phyloP scores from a whole-genome alignment of 257 asterid species.

The Solanum habrochaites region DNA sequence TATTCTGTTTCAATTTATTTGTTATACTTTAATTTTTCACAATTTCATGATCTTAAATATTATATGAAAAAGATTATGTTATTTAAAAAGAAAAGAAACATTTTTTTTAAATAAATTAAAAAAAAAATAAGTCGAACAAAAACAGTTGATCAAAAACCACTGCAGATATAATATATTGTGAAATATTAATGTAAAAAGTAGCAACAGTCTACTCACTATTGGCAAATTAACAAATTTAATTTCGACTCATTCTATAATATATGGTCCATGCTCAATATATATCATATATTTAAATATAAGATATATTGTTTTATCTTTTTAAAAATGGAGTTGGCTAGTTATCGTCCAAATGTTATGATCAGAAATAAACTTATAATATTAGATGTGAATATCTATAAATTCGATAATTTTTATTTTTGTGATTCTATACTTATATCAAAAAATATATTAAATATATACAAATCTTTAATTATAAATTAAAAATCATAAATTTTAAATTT shows the following conservation, averaged over 20 bases:
- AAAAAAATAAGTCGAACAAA: not conserved
- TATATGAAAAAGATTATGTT: not conserved
- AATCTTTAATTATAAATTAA: not conserved
- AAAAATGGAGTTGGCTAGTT: too few species aligned
- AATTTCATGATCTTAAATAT: fast-evolving
- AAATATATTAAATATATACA: not conserved
- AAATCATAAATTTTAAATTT: not conserved
- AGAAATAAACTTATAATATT: not conserved
- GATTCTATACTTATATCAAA: fast-evolving
- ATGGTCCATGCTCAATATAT: not conserved
- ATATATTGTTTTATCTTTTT: too few species aligned
- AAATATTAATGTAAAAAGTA: not conserved
- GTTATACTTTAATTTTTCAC: not conserved
- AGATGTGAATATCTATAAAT: fast-evolving
- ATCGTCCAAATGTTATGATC: not conserved
- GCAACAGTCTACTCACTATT: too few species aligned
- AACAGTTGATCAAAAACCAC: not conserved
- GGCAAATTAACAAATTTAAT: not conserved
- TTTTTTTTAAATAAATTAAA: too few species aligned
- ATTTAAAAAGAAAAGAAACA: too few species aligned
- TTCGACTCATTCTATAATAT: not conserved
- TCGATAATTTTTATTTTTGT: not conserved
- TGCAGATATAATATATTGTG: not conserved
- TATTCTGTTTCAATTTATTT: not conserved
- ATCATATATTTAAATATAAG: not conserved